Percentiles rank a stretch among this genome's conserved stretches.
phyloP scores from a whole-genome alignment of 495 filamentous ascomycete genomes.

The Trichoderma parareesei region DNA sequence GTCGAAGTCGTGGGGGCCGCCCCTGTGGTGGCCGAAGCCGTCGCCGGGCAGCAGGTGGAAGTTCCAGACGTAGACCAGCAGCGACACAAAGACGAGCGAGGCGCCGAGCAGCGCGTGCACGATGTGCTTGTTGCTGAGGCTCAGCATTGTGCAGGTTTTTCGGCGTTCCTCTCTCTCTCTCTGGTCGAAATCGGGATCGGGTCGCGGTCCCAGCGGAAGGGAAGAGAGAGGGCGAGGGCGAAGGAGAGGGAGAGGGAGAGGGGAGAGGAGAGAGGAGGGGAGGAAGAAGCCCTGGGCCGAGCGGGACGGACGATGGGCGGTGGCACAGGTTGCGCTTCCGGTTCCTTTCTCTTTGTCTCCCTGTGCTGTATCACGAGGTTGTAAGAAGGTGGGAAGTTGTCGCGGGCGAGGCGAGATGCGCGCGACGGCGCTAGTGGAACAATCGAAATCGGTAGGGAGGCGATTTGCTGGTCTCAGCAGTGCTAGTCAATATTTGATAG shows the following conservation, averaged over 20 bases:
- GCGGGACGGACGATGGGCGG: conserved; percentile 13
- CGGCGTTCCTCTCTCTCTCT: not conserved
- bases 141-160: not conserved
- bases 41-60: not conserved
- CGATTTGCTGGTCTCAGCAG: too few species aligned
- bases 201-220: not conserved
- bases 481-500: too few species aligned
- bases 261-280: not conserved
- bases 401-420: too few species aligned
- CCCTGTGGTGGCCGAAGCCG: not conserved
- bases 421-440: too few species aligned
- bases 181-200: not conserved
- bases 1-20: not conserved
- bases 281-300: not conserved
- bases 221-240: not conserved
- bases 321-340: too few species aligned
- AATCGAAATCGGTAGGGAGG: too few species aligned
- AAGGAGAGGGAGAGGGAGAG: not conserved
- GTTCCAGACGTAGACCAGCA: conserved; percentile 5
- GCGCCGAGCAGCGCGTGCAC: conserved; percentile 1
- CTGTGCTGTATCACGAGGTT: too few species aligned
- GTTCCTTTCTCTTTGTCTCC: too few species aligned
- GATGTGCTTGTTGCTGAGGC: not conserved
- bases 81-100: not conserved
- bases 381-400: too few species aligned